A percentile compares a stretch with the other conserved stretches of the same genome.
Conservation (phyloP, 1,284 basidiomycete species). For the Ustilago bromivora region DNA sequence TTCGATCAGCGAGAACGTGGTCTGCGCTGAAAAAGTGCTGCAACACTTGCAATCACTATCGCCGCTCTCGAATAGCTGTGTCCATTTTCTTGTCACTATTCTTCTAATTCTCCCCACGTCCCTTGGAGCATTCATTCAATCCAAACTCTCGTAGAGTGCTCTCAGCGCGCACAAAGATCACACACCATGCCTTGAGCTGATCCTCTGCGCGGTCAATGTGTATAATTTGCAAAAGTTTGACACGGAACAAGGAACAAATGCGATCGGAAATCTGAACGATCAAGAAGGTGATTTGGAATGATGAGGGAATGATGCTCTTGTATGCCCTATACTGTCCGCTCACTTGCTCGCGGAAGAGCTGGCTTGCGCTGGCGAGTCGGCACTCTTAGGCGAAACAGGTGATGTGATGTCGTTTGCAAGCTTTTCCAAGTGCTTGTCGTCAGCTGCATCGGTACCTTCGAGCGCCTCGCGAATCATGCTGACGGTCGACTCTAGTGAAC, state of each 20-base stretch:
- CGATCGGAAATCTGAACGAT: conserved; percentile 9
- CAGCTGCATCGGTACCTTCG: conserved; percentile 57
- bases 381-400: conserved; percentile 45
- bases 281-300: not conserved
- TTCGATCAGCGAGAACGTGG: conserved; percentile 40
- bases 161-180: not conserved
- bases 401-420: conserved; percentile 58
- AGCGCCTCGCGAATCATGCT: conserved; percentile 81
- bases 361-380: conserved; percentile 28
- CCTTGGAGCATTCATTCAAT: not conserved
- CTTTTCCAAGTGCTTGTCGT: conserved; percentile 61
- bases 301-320: not conserved
- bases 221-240: conserved; percentile 21
- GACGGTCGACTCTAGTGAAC: conserved; percentile 95
- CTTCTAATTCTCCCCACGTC: not conserved
- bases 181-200: not conserved
- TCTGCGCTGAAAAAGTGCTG: conserved; percentile 15
- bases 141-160: not conserved
- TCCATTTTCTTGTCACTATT: not conserved
- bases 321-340: not conserved
- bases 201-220: conserved; percentile 1
- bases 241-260: conserved; percentile 17
- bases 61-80: not conserved
- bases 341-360: conserved; percentile 24
- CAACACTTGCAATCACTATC: not conserved